Conservation (phyloP, 441 rosid genomes). For the Populus hybrid region DNA sequence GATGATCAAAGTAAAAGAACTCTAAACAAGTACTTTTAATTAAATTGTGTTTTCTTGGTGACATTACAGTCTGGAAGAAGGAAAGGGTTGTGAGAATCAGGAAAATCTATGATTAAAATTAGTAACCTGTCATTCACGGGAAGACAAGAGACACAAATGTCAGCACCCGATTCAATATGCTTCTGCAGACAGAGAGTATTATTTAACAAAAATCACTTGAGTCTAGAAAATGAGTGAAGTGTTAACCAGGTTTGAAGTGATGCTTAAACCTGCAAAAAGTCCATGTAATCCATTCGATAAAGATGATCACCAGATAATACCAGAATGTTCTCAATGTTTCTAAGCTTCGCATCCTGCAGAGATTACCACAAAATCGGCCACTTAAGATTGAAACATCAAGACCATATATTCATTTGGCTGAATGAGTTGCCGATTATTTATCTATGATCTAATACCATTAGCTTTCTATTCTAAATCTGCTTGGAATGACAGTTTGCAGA, state of each 20-base stretch:
- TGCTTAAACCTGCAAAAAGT: constrained; percentile 63
- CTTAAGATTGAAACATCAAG: constrained; percentile 10
- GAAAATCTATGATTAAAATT: not conserved
- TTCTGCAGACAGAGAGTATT: constrained; percentile 45
- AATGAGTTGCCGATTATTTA: not conserved
- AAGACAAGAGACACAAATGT: constrained; percentile 69
- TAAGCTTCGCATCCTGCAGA: constrained; percentile 65
- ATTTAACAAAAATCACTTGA: not conserved
- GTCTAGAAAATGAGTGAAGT: not conserved
- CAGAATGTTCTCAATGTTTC: constrained; percentile 73
- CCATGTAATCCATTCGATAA: constrained; percentile 86
- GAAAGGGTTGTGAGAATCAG: not conserved
- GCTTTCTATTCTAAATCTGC: not conserved
- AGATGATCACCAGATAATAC: constrained; percentile 88
- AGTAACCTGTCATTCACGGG: constrained; percentile 71
- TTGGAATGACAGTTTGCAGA: not conserved
- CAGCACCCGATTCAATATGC: constrained; percentile 73
- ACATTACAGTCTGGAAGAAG: not conserved
- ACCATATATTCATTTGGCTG: not conserved
- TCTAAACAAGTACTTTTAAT: not conserved
- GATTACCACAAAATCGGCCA: not conserved
- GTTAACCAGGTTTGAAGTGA: constrained; percentile 4
- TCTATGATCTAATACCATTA: not conserved
- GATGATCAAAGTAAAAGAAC: not conserved
- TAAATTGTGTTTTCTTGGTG: not conserved